Percentiles rank a stretch among this genome's conserved stretches.
phyloP scores from a whole-genome alignment of 441 rosid species.

The Erodium texanum region DNA sequence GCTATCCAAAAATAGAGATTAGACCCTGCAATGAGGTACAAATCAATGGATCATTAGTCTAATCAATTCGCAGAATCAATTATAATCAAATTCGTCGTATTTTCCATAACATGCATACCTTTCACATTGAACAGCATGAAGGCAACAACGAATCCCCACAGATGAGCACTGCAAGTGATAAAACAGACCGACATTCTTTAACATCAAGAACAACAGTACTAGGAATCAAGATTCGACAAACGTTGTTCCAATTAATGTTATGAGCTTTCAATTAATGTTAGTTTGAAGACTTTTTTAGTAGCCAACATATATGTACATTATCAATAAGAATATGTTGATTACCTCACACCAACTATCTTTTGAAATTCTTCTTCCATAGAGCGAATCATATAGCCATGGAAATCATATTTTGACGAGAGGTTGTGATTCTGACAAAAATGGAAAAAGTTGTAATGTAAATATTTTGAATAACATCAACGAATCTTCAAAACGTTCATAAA shows the following conservation, averaged over 20 bases:
- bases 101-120: background rate
- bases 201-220: background rate
- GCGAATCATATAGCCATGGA: slow-evolving; percentile 89
- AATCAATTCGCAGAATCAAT: no score
- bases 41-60: slow-evolving; percentile 6
- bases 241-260: background rate
- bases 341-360: slow-evolving; percentile 85
- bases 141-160: slow-evolving; percentile 90
- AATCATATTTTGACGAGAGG: slow-evolving; percentile 58
- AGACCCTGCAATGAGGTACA: slow-evolving; percentile 46
- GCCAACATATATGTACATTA: background rate
- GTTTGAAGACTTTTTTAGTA: background rate
- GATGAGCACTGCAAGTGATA: slow-evolving; percentile 55
- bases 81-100: background rate
- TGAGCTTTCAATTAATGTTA: background rate
- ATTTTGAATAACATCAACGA: background rate
- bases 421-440: slow-evolving; percentile 63
- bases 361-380: slow-evolving; percentile 97
- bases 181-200: slow-evolving; percentile 14
- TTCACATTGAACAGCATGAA: slow-evolving; percentile 76
- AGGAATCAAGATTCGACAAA: background rate
- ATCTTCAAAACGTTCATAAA: background rate
- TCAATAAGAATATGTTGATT: slow-evolving; percentile 13
- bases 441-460: slow-evolving; percentile 13
- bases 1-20: slow-evolving; percentile 97